These are phyloP conservation scores for Lachnellula arida DNA, from an alignment of 2,329 filamentous ascomycete species.

Conservation along the genomic window DNA sequence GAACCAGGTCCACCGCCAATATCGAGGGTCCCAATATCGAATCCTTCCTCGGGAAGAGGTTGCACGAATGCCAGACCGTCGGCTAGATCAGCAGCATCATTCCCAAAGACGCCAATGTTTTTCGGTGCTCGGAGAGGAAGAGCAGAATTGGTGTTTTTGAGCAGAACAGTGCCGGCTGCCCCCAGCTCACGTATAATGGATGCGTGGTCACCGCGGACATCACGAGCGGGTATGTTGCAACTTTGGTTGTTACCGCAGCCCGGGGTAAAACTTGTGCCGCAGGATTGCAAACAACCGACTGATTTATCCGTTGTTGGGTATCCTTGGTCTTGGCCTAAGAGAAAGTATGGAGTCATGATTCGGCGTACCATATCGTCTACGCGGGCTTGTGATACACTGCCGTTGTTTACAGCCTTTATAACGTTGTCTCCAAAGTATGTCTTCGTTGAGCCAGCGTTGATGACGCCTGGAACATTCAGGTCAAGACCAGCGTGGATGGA, in stretches of 20 bases:
- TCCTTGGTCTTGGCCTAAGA: conserved; percentile 44
- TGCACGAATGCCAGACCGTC: conserved; percentile 48
- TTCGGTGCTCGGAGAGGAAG: conserved; percentile 44
- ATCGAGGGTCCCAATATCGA: conserved; percentile 15
- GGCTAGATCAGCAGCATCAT: conserved; percentile 48
- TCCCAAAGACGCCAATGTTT: conserved; percentile 54
- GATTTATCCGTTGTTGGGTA: conserved; percentile 40
- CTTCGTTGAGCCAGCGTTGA: background rate
- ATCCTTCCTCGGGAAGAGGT: background rate
- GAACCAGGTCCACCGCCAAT: conserved; percentile 31
- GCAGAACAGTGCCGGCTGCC: conserved; percentile 56
- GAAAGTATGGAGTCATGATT: conserved; percentile 51
- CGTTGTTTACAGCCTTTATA: conserved; percentile 53
- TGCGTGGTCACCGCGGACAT: conserved; percentile 44
- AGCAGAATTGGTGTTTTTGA: conserved; percentile 61
- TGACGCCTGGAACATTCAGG: conserved; percentile 40
- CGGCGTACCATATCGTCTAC: conserved; percentile 63
- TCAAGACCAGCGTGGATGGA: conserved; percentile 40
- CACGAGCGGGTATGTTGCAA: conserved; percentile 22
- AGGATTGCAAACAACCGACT: conserved; percentile 42
- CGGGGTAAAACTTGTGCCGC: background rate
- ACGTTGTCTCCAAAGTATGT: conserved; percentile 27
- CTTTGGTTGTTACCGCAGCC: background rate
- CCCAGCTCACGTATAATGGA: conserved; percentile 38
- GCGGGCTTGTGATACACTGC: conserved; percentile 59